Conservation (phyloP, 805 yeast genomes). For the Ogataea populi-albae region DNA sequence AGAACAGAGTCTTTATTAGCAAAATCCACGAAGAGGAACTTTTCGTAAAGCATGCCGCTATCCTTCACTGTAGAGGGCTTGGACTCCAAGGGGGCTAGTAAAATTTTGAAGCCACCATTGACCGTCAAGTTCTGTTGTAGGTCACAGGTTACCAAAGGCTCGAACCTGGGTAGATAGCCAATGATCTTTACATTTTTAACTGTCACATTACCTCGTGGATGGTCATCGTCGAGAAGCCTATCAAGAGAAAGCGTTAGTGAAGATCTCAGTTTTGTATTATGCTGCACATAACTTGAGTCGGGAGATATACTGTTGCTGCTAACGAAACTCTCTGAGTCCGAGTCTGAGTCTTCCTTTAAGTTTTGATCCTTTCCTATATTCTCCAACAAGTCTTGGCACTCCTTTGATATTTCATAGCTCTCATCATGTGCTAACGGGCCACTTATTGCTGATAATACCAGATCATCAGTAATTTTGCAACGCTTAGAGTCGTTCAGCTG, state of each 20-base stretch:
- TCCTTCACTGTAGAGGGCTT: neutral
- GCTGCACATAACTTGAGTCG: no score
- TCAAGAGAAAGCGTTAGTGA: no score
- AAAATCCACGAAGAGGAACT: constrained; percentile 5
- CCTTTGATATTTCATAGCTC: neutral
- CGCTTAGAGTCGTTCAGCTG: neutral
- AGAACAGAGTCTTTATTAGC: constrained; percentile 3
- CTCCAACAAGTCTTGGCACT: neutral
- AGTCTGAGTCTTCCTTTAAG: no score
- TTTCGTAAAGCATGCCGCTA: neutral
- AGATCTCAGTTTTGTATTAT: no score
- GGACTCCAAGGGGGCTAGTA: constrained; percentile 2
- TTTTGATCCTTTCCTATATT: no score
- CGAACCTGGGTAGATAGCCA: constrained; percentile 10
- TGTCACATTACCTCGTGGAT: no score
- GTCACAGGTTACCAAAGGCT: constrained; percentile 6
- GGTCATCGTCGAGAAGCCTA: no score
- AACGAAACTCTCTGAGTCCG: no score
- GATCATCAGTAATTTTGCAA: neutral
- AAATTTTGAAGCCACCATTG: constrained; percentile 8
- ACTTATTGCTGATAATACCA: no score
- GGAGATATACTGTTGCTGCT: no score
- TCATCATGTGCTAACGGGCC: neutral
- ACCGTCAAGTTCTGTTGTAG: neutral
- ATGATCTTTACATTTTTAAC: constrained; percentile 8